These are phyloP conservation scores for Picea sitchensis DNA, from an alignment of 75 land plant species.

Conservation along the genomic window DNA sequence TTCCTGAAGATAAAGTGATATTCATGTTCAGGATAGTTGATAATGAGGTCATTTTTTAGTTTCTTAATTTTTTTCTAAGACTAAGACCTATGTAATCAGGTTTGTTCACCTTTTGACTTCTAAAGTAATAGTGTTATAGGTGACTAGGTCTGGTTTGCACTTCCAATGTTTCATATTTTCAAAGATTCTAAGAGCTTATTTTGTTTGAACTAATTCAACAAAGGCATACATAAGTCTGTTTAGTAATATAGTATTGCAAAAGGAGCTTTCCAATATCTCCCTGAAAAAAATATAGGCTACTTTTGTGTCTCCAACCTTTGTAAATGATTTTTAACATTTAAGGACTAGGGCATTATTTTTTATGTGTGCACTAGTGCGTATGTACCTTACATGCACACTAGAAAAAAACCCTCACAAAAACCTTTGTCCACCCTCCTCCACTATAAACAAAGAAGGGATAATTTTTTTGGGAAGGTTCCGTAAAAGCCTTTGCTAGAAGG, in stretches of 20 bases:
- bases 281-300: conserved; percentile 1
- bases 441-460: too few relatives aligned
- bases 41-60: background rate
- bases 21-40: background rate
- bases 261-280: background rate
- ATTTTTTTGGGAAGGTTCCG: too few relatives aligned
- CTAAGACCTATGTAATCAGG: too few relatives aligned
- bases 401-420: too few relatives aligned
- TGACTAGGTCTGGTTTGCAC: conserved; percentile 23
- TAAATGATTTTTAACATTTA: background rate
- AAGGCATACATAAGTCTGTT: conserved; percentile 45
- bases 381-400: too few relatives aligned
- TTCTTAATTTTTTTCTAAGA: too few relatives aligned
- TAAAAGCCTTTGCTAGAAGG: too few relatives aligned
- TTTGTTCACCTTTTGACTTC: too few relatives aligned
- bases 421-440: too few relatives aligned
- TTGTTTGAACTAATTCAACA: conserved; percentile 34
- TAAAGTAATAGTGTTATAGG: conserved; percentile 47
- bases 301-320: background rate
- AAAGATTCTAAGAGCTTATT: conserved; percentile 39
- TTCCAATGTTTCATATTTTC: conserved; percentile 25
- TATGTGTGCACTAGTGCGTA: too few relatives aligned
- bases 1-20: background rate
- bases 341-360: too few relatives aligned
- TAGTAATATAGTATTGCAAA: background rate